Evolutionary conservation across 148 eudicot genomes (phyloP), one percentile per base, ranked within the genome.

Genomic region (Nepenthes mirabilis): DNA sequence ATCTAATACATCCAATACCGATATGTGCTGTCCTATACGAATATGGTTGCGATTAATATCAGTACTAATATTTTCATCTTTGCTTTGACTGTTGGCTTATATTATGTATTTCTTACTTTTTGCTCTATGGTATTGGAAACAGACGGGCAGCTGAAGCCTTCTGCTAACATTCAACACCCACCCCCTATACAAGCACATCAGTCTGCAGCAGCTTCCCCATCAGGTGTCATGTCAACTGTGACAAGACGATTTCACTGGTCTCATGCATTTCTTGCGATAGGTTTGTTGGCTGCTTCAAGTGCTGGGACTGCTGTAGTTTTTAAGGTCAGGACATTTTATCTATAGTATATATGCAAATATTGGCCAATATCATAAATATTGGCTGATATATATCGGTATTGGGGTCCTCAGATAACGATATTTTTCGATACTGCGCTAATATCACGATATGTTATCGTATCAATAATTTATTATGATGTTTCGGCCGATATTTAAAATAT

Each of bases 271-370:
- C 62, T 81, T 74, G 96, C 91, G 52, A 69, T 88, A 63, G 95
- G 97, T 36, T 65, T 84, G 57, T 69, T 93, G 57, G 91, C 99
- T 62, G 57, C 78, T 57, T 86, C 99, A 54, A 95, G 99, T 52
- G 91, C 87, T 63, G 99, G 97, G 70, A 86, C 95, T 52, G 82
- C 79, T 53, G 66, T 86, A 35, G 65, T 93, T 33, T 81, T 89
- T 55, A 89, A 89, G 88, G 99, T 93, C 76, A 37, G 56, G 7
- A 58, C 52, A 53, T 43, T 12, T 34, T 14, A 50, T 36, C 56
- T 62, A 23, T 1, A 33, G 6, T 32, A 34, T 63, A 34, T 34
- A n/a, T 23, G 23, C 23, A 23, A 23, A 23, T 23, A 23, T 23
- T 23, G 23, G 23, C 23, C 23, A 23, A 23, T 23, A 23, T 23